Evolutionary conservation across 768 basidiomycete genomes (phyloP).

Genomic region (Naganishia randhawae): DNA sequence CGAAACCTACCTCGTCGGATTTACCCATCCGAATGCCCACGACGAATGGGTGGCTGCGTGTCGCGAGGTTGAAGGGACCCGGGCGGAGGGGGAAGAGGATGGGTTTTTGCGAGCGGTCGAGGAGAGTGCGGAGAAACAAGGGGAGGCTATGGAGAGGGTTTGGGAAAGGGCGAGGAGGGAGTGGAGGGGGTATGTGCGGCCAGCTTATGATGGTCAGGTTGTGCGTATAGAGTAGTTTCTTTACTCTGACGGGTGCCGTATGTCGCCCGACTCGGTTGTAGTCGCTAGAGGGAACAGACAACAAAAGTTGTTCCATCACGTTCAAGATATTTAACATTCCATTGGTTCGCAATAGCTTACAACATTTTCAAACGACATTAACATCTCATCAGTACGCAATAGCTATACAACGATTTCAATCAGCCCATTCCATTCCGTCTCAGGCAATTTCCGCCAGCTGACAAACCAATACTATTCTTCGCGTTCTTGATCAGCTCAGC

Average conservation of each 20-base stretch:
- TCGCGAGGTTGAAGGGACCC: conserved; percentile 50
- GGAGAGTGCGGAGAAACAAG: conserved; percentile 37
- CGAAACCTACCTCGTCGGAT: conserved; percentile 70
- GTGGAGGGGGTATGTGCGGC: conserved; percentile 25
- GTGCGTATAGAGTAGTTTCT: conserved; percentile 11
- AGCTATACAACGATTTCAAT: no score
- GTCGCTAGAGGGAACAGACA: not conserved
- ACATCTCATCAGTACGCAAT: no score
- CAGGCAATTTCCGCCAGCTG: no score
- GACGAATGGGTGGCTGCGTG: conserved; percentile 67
- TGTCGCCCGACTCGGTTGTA: no score
- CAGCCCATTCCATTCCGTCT: no score
- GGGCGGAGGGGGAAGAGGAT: conserved; percentile 44
- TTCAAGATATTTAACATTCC: no score
- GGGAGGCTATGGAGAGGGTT: conserved; percentile 21
- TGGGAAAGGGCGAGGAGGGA: conserved; percentile 26
- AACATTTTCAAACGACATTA: no score
- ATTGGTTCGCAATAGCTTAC: no score
- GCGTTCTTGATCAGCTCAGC: no score
- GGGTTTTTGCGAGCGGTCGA: conserved; percentile 54
- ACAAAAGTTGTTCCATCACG: not conserved
- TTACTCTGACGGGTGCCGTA: no score
- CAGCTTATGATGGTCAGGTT: conserved; percentile 26
- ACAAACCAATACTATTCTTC: no score
- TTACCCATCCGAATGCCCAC: conserved; percentile 72